Evolutionary conservation across 2,329 filamentous ascomycete genomes (phyloP).

Genomic region (Fusarium begoniae): DNA sequence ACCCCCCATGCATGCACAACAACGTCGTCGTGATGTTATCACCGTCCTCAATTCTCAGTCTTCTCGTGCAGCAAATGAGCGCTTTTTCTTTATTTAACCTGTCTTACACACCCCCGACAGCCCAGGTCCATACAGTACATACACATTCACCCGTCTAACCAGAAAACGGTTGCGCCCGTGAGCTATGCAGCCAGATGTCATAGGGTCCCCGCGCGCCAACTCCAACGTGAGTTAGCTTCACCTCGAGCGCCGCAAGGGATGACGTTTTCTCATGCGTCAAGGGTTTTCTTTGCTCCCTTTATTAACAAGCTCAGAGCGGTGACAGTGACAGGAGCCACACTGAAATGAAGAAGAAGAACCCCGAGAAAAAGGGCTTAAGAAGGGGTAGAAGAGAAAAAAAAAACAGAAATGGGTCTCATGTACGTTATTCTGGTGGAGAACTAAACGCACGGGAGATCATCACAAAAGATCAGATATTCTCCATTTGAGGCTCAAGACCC

Average conservation of each 20-base stretch:
- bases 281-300: slow-evolving; percentile 15
- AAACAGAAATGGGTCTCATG: neutral
- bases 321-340: slow-evolving; percentile 28
- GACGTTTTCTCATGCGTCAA: slow-evolving; percentile 29
- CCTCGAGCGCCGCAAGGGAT: slow-evolving; percentile 1
- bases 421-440: slow-evolving; percentile 23
- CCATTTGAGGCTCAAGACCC: slow-evolving; percentile 28
- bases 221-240: slow-evolving; percentile 4
- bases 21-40: neutral
- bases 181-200: slow-evolving; percentile 35
- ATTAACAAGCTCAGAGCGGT: neutral
- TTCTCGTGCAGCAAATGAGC: neutral
- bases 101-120: neutral
- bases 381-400: neutral
- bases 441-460: slow-evolving; percentile 35
- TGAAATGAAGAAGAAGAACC: neutral
- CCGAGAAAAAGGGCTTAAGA: neutral
- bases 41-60: neutral
- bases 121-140: neutral
- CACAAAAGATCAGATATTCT: slow-evolving; percentile 13
- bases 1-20: neutral
- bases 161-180: neutral
- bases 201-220: slow-evolving; percentile 16
- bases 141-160: slow-evolving; percentile 1
- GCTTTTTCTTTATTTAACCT: neutral